Base-by-base conservation (phyloP, 108 stramenopile species). In the Schizochytrium sp. region DNA sequence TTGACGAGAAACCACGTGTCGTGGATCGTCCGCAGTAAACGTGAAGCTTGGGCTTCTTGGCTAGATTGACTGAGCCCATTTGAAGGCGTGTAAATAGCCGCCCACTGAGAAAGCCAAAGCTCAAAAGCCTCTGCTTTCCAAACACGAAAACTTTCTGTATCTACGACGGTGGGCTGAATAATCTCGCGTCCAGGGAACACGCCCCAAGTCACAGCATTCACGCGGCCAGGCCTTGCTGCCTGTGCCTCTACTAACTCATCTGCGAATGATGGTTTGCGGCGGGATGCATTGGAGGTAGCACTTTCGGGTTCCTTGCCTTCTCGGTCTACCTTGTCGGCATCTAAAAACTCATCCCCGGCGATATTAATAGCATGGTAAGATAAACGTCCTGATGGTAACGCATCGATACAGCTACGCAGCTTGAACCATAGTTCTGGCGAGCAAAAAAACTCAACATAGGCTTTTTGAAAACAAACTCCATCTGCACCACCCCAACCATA, bases 1-100 rank as follows among this genome's bases (percentile, higher is more conserved):
- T 98, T 97, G 38, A 97, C 97, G 53, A 99, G 94, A 73, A 90
- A 98, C 88, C 95, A 98, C 19, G 96, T 96, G 91, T 98, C 97
- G 87, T 95, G 94, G 19, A 98, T 95, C 45, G 90, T 90, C 87
- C 97, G 95, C 41, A 99, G 93, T 87, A 98, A 89, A 15, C 44
- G 93, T 94, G 72, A 93, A 94, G 87, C 96, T 95, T 53, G 92
- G 91, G 60, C 93, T 93, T 42, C 94, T 97, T 88, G 50, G 46
- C 19, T n/a, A 17, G 88, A 61, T n/a, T 7, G 46, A 53, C 59
- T 61, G 1, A 17, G 38, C 59, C 55, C 89, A 0, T 55, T 40
- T 10, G 55, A 3, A 4, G 28, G 15, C 5, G 53, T 58, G 83
- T 92, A 92, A 13, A 58, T 17, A 4, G 88, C 49, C 3, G 88